Evolutionary conservation across 2,329 filamentous ascomycete species (phyloP).

Genomic region (Beauveria brongniartii): DNA sequence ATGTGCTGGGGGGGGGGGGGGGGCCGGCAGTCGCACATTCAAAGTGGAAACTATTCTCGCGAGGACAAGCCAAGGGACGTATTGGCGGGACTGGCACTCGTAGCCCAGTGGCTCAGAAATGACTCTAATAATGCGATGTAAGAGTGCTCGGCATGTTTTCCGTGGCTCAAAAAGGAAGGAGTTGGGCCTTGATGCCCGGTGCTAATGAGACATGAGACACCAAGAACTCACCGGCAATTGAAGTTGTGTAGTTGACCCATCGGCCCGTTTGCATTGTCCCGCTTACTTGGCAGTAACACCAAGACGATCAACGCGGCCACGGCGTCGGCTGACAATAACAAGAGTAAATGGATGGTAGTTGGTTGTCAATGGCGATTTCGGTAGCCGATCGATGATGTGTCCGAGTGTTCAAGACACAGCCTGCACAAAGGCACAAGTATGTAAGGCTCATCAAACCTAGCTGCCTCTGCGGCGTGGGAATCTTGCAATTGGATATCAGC

Average conservation of each 20-base stretch:
- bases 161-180: no score
- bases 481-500: no score
- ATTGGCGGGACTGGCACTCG: no score
- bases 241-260: background rate
- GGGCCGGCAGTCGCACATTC: background rate
- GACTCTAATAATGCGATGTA: no score
- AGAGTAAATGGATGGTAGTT: background rate
- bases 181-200: no score
- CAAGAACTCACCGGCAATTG: background rate
- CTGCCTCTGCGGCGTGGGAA: no score
- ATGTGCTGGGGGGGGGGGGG: background rate
- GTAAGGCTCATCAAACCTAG: no score
- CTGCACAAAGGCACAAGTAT: background rate
- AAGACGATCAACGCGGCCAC: background rate
- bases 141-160: no score
- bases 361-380: background rate
- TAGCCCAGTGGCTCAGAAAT: no score
- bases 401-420: background rate
- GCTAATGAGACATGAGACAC: no score
- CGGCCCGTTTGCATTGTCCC: background rate
- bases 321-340: background rate
- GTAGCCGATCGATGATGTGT: background rate
- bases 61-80: no score
- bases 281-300: background rate
- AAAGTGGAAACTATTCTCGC: no score